Conservation (phyloP, 371 early-diverging fungal species). For the Mortierella sp. region DNA sequence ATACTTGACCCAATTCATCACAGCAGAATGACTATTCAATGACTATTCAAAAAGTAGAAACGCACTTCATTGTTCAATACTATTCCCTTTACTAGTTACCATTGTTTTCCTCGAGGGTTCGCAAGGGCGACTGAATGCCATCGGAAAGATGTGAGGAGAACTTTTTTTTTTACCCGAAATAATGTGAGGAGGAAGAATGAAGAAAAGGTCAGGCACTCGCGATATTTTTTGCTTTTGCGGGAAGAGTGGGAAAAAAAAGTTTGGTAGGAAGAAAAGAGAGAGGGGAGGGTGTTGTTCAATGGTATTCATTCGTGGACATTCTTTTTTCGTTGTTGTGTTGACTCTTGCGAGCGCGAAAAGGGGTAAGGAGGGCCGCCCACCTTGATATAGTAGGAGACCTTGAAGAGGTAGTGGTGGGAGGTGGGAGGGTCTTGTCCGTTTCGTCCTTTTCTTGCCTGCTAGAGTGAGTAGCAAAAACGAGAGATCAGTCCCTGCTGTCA, state of each 20-base stretch:
- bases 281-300: not conserved
- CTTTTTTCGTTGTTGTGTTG: not conserved
- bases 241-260: not conserved
- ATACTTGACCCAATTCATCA: constrained; percentile 6
- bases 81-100: constrained; percentile 11
- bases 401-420: not conserved
- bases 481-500: constrained; percentile 38
- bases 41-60: not conserved
- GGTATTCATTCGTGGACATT: not conserved
- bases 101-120: constrained; percentile 8
- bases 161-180: constrained; percentile 1
- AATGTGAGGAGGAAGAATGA: not conserved
- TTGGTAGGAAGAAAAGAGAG: not conserved
- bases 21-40: too few species aligned
- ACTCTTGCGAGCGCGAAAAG: not conserved
- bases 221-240: not conserved
- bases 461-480: not conserved
- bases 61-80: constrained; percentile 2
- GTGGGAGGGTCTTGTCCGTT: not conserved
- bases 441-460: not conserved
- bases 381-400: constrained; percentile 8
- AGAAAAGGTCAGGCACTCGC: not conserved
- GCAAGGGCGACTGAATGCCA: constrained; percentile 7
- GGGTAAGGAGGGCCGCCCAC: not conserved
- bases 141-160: not conserved